Evolutionary conservation across 148 eudicot species (phyloP).

Genomic region (Amaranthus hypochondriacus): DNA sequence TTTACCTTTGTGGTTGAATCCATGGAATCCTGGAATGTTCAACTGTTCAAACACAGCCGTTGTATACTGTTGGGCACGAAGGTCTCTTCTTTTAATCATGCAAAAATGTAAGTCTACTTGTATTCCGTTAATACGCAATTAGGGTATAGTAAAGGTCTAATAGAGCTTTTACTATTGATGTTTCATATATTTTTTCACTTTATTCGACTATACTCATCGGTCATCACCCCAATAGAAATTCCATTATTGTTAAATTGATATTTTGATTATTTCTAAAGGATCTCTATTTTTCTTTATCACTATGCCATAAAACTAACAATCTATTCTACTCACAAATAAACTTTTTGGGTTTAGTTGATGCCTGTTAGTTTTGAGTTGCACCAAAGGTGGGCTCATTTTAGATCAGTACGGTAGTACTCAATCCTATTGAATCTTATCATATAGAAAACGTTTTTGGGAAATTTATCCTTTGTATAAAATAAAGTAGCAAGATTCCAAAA

Average conservation of each 20-base stretch:
- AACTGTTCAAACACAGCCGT: slow-evolving; percentile 36
- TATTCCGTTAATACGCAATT: background rate
- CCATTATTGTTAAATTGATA: background rate
- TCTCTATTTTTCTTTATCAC: background rate
- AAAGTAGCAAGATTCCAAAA: too few species aligned
- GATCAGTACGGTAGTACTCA: background rate
- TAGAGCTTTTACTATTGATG: background rate
- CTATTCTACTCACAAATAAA: too few species aligned
- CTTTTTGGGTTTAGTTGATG: background rate
- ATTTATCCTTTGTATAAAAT: slow-evolving; percentile 24
- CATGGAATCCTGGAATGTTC: slow-evolving; percentile 45
- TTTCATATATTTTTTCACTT: background rate
- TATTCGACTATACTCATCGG: background rate
- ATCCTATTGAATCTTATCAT: background rate
- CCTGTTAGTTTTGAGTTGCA: background rate
- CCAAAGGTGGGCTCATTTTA: background rate
- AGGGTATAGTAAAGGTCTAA: background rate
- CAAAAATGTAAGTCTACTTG: slow-evolving; percentile 55
- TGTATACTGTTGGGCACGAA: slow-evolving; percentile 54
- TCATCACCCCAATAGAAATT: background rate
- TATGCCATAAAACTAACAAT: background rate
- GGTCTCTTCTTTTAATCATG: slow-evolving; percentile 59
- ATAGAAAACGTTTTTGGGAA: background rate
- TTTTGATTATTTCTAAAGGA: too few species aligned
- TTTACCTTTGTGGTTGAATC: slow-evolving; percentile 71